Evolutionary conservation across 1,139 yeast genomes (phyloP), one percentile per base, ranked within the genome.

Genomic region (Lodderomyces elongisporus): DNA sequence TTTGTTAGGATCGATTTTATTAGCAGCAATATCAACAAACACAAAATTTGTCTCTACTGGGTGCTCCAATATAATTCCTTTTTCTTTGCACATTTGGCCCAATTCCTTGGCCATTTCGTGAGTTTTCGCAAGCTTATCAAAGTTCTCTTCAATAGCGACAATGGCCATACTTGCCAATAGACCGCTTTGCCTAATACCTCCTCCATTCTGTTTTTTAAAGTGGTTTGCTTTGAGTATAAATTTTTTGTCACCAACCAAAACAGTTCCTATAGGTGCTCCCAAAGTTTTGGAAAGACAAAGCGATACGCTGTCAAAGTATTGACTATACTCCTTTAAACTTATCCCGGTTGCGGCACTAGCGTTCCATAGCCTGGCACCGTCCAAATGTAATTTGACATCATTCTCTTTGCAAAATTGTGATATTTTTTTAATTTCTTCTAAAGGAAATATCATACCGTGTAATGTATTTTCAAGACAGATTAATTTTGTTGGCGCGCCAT

Each of bases 71-170:
- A 41, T 40, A 14, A 65, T 53, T n/a, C 55, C 54, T n/a, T 53
- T 35, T 3, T 42, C 37, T 25, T 58, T 48, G 27, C 77, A 76
- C 9, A 73, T 50, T 13, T 55, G 56, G 15, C 67, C 68, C 3
- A 85, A 79, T 35, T 65, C 65, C 15, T 60, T 49, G 1, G 85
- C 80, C 41, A 79, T 62, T 29, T 62, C 62, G 32, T 73, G 77
- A 18, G 85, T 79, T 29, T 67, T 70, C 17, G 62, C 50, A 32
- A 67, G 51, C 42, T 59, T 58, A 23, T 57, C 40, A 17, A 60
- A 54, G 42, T 65, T 66, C 38, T 66, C 65, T 32, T 62, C 62
- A 25, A 67, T 58, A 6, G 73, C 72, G 15, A 54, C 54, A 13
- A 54, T 51, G 2, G 72, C 73, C 71, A 66, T 66, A 34, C 51